Evolutionary conservation across 805 yeast species (phyloP), one percentile per base, ranked within the genome.

Genomic region (Yarrowia keelungensis): DNA sequence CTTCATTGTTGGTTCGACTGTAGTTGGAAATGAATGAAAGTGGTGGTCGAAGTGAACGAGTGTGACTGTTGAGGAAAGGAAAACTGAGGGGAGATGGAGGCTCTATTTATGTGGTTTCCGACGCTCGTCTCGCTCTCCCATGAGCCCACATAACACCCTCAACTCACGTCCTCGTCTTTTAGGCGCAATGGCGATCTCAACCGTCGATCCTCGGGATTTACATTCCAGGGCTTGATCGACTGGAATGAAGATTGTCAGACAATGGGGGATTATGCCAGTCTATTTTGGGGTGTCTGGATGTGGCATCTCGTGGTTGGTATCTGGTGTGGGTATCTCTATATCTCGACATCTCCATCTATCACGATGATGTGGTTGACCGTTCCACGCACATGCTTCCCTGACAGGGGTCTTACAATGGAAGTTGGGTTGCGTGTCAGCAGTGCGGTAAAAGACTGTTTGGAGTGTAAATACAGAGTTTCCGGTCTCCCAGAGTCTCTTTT

Each of bases 111-210:
- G 62, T n/a, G 62, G 39, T 38, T 39, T 53, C 15, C 10, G 35
- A 2, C 5, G 8, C 32, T 35, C 32, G 32, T 26, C 32, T 5
- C 7, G 32, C 32, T 26, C 32, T 26, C 32, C 32, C 32, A 26
- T 26, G 32, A 26, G 32, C 32, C 32, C 32, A 26, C 32, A 26
- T 26, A 26, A 26, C 32, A 26, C 32, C 32, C 32, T 26, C 32
- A 26, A 26, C 32, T 36, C 43, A 19, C 35, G 35, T n/a, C 14
- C 61, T 41, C 62, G 62, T 41, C 47, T 41, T 54, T 56, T 54
- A 53, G 61, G 47, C 62, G 62, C 62, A 56, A 56, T 41, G 62
- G 47, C 62, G 62, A 56, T 56, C 59, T 38, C 38, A 14, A 51
- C 42, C 14, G 62, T 42, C 47, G 62, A 56, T 56, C 61, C 58